Percentiles rank a stretch among this genome's conserved stretches.
These are phyloP conservation scores for Thermochaetoides dissita DNA, from an alignment of 2,329 filamentous ascomycete genomes.

Conservation along the genomic window DNA sequence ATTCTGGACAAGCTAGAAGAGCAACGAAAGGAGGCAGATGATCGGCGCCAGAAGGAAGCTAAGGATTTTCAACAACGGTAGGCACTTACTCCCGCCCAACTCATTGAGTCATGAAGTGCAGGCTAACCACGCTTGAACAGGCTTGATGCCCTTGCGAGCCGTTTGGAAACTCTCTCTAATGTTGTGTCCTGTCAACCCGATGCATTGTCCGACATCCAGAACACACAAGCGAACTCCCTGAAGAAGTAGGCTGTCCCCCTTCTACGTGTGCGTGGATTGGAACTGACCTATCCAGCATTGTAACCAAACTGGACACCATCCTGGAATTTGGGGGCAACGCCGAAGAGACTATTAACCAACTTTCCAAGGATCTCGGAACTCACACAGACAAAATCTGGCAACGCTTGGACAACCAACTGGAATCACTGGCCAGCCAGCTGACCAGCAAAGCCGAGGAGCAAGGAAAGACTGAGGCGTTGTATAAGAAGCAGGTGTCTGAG, in stretches of 20 bases:
- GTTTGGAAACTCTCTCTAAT: conserved; percentile 5
- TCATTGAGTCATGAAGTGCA: neutral
- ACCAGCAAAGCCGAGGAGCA: conserved; percentile 11
- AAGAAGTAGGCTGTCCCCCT: conserved; percentile 1
- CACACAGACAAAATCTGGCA: conserved; percentile 4
- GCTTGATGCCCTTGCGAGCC: conserved; percentile 5
- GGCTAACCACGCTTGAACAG: conserved; percentile 3
- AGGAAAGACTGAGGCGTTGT: conserved; percentile 7
- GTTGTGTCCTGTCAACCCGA: conserved; percentile 4
- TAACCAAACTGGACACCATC: conserved; percentile 10
- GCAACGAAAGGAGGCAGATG: conserved; percentile 1
- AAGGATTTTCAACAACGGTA: conserved; percentile 4
- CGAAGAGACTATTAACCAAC: conserved; percentile 1
- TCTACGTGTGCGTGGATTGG: neutral
- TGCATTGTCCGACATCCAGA: conserved; percentile 1
- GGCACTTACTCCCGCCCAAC: neutral
- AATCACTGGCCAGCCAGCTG: conserved; percentile 10
- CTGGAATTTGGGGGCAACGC: conserved; percentile 2
- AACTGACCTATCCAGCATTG: conserved; percentile 4
- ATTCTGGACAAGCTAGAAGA: conserved; percentile 9
- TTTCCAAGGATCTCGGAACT: conserved; percentile 7
- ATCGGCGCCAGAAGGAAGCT: neutral
- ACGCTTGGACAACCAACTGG: conserved; percentile 10
- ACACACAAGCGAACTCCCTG: conserved; percentile 3
- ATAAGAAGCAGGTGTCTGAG: conserved; percentile 8